phyloP scores from a whole-genome alignment of 2,329 filamentous ascomycete species.

The Cytospora schulzeri region DNA sequence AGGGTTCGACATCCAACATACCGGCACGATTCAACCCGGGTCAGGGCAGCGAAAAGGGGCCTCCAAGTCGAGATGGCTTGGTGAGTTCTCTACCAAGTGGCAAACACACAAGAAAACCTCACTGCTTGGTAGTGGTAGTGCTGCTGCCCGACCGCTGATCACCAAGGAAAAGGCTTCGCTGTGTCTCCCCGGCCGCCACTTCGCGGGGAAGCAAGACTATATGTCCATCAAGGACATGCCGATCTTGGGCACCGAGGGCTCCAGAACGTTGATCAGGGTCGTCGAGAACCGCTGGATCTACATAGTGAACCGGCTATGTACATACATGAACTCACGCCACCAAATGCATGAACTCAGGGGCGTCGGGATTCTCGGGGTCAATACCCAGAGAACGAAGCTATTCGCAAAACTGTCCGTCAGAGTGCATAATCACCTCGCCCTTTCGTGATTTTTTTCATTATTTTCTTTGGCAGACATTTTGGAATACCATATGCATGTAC shows the following conservation, averaged over 20 bases:
- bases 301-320: too few species aligned
- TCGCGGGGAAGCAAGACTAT: background rate
- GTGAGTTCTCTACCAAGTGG: background rate
- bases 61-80: background rate
- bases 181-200: background rate
- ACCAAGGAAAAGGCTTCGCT: background rate
- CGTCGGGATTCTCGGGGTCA: background rate
- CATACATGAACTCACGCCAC: background rate
- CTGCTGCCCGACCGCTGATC: conserved; percentile 1
- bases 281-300: background rate
- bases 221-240: background rate
- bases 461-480: too few species aligned
- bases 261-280: background rate
- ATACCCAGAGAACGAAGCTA: background rate
- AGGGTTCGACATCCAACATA: background rate
- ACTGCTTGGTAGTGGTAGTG: background rate
- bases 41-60: background rate
- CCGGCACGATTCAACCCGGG: background rate
- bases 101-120: background rate
- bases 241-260: background rate
- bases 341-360: background rate
- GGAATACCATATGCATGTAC: too few species aligned
- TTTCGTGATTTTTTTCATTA: too few species aligned
- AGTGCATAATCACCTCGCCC: background rate
- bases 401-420: background rate